Conservation (phyloP, 768 basidiomycete genomes). For the Clavaria fumosa region DNA sequence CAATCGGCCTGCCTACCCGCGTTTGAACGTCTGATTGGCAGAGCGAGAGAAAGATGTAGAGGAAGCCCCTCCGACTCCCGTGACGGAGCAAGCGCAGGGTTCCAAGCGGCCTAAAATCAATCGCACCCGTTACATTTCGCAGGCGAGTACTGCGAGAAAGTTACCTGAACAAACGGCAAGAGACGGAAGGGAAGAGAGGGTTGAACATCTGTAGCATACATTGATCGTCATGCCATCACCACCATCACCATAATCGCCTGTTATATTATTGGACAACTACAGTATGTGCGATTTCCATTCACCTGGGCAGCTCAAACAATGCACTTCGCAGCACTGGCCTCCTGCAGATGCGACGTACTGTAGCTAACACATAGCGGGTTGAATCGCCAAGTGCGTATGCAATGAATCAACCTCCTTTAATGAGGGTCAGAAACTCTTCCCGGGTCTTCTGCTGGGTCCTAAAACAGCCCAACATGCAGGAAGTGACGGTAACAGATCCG, state of each 20-base stretch:
- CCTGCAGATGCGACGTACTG: too few species aligned
- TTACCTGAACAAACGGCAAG: too few species aligned
- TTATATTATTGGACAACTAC: too few species aligned
- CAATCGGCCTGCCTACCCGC: constrained; percentile 2
- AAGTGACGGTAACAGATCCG: constrained; percentile 86
- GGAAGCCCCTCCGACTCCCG: constrained; percentile 20
- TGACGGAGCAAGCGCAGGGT: constrained; percentile 27
- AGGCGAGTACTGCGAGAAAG: too few species aligned
- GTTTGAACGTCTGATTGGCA: constrained; percentile 13
- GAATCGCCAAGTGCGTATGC: constrained; percentile 13
- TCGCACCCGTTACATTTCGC: constrained; percentile 36
- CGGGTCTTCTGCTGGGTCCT: constrained; percentile 97
- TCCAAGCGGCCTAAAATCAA: constrained; percentile 47
- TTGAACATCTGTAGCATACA: too few species aligned
- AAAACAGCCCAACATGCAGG: constrained; percentile 98
- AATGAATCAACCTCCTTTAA: constrained; percentile 34
- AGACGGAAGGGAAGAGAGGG: too few species aligned
- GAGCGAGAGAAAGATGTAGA: constrained; percentile 49
- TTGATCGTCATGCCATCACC: too few species aligned
- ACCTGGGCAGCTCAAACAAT: too few species aligned
- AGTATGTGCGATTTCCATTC: too few species aligned
- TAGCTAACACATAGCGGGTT: too few species aligned
- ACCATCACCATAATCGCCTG: too few species aligned
- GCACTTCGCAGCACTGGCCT: too few species aligned
- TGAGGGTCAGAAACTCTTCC: constrained; percentile 87